Percentiles rank a stretch among this genome's conserved stretches.
Conservation (phyloP, 148 eudicot species). For the Vaccinium myrtillus region DNA sequence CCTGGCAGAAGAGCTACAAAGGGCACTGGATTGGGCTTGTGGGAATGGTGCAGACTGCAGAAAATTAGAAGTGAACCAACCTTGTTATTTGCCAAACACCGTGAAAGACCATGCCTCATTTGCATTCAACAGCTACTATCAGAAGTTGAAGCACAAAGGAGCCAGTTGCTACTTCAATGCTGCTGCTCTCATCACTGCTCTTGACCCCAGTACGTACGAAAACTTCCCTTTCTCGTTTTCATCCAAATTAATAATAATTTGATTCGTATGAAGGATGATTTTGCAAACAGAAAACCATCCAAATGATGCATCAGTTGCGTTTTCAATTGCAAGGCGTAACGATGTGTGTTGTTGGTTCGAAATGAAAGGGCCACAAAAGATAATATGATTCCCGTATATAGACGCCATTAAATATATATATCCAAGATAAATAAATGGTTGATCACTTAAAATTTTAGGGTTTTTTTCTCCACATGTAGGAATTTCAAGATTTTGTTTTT, state of each 20-base stretch:
- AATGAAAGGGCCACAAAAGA: neutral
- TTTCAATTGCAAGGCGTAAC: neutral
- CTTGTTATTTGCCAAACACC: slow-evolving; percentile 65
- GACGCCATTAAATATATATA: too few relatives aligned
- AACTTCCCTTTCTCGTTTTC: neutral
- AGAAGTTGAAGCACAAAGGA: slow-evolving; percentile 63
- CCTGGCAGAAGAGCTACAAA: slow-evolving; percentile 45
- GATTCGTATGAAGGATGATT: neutral
- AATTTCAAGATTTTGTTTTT: too few relatives aligned
- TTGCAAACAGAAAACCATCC: neutral
- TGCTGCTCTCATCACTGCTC: slow-evolving; percentile 56
- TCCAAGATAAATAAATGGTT: too few relatives aligned
- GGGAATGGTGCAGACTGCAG: slow-evolving; percentile 69
- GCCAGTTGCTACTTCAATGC: slow-evolving; percentile 68
- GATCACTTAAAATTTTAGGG: too few relatives aligned
- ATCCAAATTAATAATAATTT: neutral
- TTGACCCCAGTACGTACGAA: slow-evolving; percentile 62
- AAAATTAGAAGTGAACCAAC: slow-evolving; percentile 37
- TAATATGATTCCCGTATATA: too few relatives aligned
- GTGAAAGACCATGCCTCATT: slow-evolving; percentile 67
- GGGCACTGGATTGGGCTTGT: slow-evolving; percentile 74
- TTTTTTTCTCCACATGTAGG: too few relatives aligned
- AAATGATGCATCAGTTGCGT: neutral
- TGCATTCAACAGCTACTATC: slow-evolving; percentile 87
- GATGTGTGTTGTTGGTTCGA: neutral